A percentile compares a stretch with the other conserved stretches of the same genome.
These are phyloP conservation scores for Ramichloridium luteum DNA, from an alignment of 2,329 filamentous ascomycete species.

Conservation along the genomic window DNA sequence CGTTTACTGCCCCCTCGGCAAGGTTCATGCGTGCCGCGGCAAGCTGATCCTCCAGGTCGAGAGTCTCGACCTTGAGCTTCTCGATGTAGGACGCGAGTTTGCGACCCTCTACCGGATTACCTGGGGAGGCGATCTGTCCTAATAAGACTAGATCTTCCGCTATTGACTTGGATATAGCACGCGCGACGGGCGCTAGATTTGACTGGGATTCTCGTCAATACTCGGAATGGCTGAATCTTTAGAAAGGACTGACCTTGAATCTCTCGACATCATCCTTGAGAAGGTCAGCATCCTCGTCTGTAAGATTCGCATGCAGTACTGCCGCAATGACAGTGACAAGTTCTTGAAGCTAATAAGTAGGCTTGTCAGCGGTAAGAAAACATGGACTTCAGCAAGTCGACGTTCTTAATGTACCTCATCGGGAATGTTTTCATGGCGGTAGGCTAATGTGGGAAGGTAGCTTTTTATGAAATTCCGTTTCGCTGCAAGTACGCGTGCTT, in stretches of 20 bases:
- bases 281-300: constrained; percentile 27
- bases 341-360: constrained; percentile 26
- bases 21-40: constrained; percentile 22
- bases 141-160: constrained; percentile 21
- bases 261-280: constrained; percentile 28
- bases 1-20: constrained; percentile 21
- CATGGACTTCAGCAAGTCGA: no score
- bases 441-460: constrained; percentile 26
- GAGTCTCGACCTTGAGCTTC: constrained; percentile 9
- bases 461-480: constrained; percentile 24
- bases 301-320: constrained; percentile 27
- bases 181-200: constrained; percentile 25
- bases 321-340: constrained; percentile 32
- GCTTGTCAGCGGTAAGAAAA: no score
- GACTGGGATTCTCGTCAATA: constrained; percentile 14
- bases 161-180: constrained; percentile 25
- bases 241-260: constrained; percentile 24
- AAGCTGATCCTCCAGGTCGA: constrained; percentile 17
- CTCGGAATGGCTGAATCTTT: not conserved
- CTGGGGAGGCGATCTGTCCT: constrained; percentile 18
- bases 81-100: constrained; percentile 10
- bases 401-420: constrained; percentile 24
- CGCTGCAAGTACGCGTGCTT: constrained; percentile 23
- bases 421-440: constrained; percentile 26
- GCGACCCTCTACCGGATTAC: constrained; percentile 5